Conservation (phyloP, 176 grass and related monocot species). For the Aegilops tauschii region DNA sequence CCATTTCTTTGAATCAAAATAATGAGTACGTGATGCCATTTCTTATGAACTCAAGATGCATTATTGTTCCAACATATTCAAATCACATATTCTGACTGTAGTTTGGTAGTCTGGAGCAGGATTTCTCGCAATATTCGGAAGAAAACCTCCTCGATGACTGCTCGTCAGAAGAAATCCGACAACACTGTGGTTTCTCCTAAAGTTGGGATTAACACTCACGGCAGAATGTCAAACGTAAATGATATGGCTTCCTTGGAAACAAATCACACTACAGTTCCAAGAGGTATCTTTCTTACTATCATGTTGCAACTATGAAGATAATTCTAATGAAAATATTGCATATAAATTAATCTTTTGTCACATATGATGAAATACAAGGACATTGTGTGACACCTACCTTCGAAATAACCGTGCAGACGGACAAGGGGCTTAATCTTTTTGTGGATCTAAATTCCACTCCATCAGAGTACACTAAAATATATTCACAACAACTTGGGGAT, state of each 20-base stretch:
- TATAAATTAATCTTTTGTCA: not conserved
- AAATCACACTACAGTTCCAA: not conserved
- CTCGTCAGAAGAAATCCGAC: not conserved
- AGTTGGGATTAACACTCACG: not conserved
- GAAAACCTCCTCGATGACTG: not conserved
- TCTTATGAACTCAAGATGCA: not conserved
- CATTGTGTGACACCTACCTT: constrained; percentile 7
- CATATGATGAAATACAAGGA: constrained; percentile 22
- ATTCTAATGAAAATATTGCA: not conserved
- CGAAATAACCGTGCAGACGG: constrained; percentile 20
- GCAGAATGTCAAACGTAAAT: not conserved
- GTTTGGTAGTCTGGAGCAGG: not conserved
- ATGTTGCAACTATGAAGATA: not conserved
- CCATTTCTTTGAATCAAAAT: not conserved
- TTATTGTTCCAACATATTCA: not conserved
- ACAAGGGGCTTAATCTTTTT: constrained; percentile 39
- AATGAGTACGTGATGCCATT: not conserved
- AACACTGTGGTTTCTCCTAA: not conserved
- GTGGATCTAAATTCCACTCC: constrained; percentile 46
- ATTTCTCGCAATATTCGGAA: not conserved
- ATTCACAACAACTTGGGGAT: not conserved
- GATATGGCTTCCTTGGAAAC: not conserved
- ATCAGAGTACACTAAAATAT: not conserved
- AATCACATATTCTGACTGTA: not conserved
- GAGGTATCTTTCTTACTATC: not conserved